These are phyloP conservation scores for Spergularia azorica DNA, from an alignment of 179 eudicot species.

Conservation along the genomic window DNA sequence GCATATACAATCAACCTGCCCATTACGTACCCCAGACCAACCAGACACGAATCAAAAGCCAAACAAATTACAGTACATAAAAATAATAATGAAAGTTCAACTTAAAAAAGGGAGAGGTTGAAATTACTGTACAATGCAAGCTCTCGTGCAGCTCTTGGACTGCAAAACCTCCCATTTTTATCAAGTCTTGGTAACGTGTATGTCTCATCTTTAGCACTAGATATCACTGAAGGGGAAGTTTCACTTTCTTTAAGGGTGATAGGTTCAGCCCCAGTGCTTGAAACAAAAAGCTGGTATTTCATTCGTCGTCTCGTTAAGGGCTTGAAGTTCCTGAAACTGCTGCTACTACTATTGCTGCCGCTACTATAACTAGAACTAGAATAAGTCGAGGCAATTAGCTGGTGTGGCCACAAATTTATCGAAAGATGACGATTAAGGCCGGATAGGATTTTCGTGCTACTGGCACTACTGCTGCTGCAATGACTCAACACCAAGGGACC, in stretches of 20 bases:
- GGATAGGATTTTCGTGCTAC: slow-evolving; percentile 13
- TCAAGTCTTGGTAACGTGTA: slow-evolving; percentile 58
- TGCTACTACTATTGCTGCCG: neutral
- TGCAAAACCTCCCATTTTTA: slow-evolving; percentile 84
- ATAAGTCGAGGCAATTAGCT: slow-evolving; percentile 4
- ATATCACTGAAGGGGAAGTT: slow-evolving; percentile 14
- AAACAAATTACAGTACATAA: neutral
- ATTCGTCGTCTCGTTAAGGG: slow-evolving; percentile 4
- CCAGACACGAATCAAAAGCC: neutral
- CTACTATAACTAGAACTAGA: slow-evolving; percentile 11
- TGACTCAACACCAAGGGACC: slow-evolving; percentile 31
- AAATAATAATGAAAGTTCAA: neutral
- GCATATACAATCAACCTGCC: slow-evolving; percentile 65
- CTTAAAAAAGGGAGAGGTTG: neutral
- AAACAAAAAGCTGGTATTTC: slow-evolving; percentile 18
- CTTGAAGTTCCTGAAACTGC: slow-evolving; percentile 17
- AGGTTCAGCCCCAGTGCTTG: slow-evolving; percentile 14
- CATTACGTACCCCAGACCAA: slow-evolving; percentile 20
- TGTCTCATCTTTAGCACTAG: slow-evolving; percentile 21
- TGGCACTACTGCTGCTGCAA: slow-evolving; percentile 23
- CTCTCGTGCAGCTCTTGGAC: slow-evolving; percentile 91
- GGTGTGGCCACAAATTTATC: slow-evolving; percentile 1
- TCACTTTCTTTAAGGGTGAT: slow-evolving; percentile 21
- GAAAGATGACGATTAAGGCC: slow-evolving; percentile 6
- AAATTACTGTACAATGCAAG: slow-evolving; percentile 66